A percentile compares a stretch with the other conserved stretches of the same genome.
Evolutionary conservation across 495 filamentous ascomycete species (phyloP).

Genomic region (Lasiosphaeria ovina): DNA sequence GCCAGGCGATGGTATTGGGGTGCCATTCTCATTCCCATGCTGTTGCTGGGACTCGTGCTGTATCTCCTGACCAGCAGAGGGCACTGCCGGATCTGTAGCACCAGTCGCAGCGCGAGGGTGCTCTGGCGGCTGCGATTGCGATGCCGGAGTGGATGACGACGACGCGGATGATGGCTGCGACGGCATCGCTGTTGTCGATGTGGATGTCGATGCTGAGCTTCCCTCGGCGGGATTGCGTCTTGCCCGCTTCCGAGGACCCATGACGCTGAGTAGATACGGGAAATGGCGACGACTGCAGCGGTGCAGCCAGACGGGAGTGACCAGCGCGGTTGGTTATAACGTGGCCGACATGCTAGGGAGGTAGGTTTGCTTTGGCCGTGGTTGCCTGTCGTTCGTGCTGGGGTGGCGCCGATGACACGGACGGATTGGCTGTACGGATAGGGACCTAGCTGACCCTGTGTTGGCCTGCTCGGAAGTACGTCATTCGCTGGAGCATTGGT

Average conservation of each 20-base stretch:
- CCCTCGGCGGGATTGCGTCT: conserved; percentile 55
- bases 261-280: conserved; percentile 20
- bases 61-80: background rate
- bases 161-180: conserved; percentile 18
- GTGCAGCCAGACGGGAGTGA: background rate
- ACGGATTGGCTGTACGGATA: too few species aligned
- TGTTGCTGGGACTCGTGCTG: conserved; percentile 7
- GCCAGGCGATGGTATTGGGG: conserved; percentile 4
- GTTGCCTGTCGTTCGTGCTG: too few species aligned
- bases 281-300: background rate
- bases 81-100: background rate
- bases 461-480: background rate
- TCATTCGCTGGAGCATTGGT: background rate
- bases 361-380: too few species aligned
- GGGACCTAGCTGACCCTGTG: too few species aligned
- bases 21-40: conserved; percentile 5
- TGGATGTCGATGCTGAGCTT: conserved; percentile 26
- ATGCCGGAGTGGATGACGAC: conserved; percentile 14
- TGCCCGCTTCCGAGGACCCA: conserved; percentile 63
- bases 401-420: too few species aligned
- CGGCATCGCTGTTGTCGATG: conserved; percentile 14
- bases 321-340: background rate
- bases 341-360: too few species aligned
- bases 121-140: conserved; percentile 10
- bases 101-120: background rate